A percentile compares a stretch with the other conserved stretches of the same genome.
Evolutionary conservation across 805 yeast genomes (phyloP).

Genomic region (Isabelozyma pseudorhagii): DNA sequence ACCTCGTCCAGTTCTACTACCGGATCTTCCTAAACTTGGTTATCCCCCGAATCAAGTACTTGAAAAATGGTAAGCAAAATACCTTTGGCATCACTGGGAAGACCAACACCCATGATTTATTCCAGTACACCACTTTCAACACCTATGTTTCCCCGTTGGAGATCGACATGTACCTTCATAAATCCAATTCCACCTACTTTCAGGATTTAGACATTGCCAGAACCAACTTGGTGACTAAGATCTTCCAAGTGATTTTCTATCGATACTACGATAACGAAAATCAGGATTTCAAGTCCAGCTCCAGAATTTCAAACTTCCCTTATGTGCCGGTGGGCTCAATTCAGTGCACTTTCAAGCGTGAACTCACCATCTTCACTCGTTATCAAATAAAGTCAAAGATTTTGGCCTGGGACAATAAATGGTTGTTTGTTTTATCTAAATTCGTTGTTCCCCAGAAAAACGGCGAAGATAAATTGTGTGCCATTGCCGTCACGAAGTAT

Average conservation of each 20-base stretch:
- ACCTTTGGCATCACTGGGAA: slow-evolving; percentile 28
- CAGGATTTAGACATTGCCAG: slow-evolving; percentile 79
- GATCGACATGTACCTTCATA: slow-evolving; percentile 84
- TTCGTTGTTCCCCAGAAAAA: slow-evolving; percentile 44
- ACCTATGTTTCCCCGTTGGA: slow-evolving; percentile 74
- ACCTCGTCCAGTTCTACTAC: slow-evolving; percentile 59
- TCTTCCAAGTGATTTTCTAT: slow-evolving; percentile 56
- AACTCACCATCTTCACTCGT: slow-evolving; percentile 62
- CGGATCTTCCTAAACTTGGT: slow-evolving; percentile 40
- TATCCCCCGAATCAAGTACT: slow-evolving; percentile 25
- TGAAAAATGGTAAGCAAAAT: slow-evolving; percentile 19
- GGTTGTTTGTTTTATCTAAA: slow-evolving; percentile 71
- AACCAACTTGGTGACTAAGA: slow-evolving; percentile 52
- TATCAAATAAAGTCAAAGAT: slow-evolving; percentile 59
- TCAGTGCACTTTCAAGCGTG: slow-evolving; percentile 63
- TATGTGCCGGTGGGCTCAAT: slow-evolving; percentile 79
- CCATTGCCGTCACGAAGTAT: slow-evolving; percentile 70
- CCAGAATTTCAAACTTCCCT: slow-evolving; percentile 39
- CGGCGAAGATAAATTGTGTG: slow-evolving; percentile 36
- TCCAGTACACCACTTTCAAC: slow-evolving; percentile 38
- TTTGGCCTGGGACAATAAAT: slow-evolving; percentile 82
- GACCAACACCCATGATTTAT: slow-evolving; percentile 27
- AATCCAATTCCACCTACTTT: slow-evolving; percentile 83
- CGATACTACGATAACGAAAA: slow-evolving; percentile 37
- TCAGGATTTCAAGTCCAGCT: slow-evolving; percentile 26